phyloP scores from a whole-genome alignment of 2,329 filamentous ascomycete genomes.

The Zymoseptoria ardabiliae region DNA sequence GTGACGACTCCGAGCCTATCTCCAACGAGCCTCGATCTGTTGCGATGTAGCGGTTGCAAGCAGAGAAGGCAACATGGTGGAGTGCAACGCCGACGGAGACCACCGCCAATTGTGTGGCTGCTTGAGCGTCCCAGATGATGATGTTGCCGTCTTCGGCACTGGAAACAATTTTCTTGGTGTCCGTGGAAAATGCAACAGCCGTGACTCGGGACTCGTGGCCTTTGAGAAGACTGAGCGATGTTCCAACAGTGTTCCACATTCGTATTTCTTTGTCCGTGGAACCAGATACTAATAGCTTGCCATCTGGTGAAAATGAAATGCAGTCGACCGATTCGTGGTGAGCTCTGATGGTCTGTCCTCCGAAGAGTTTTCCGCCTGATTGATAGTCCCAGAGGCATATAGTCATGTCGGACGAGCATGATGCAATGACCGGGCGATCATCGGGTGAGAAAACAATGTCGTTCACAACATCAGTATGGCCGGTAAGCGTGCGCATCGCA shows the following conservation, averaged over 20 bases:
- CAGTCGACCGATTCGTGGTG: constrained; percentile 1
- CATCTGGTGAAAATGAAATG: constrained; percentile 10
- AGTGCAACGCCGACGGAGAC: not conserved
- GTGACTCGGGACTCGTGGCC: not conserved
- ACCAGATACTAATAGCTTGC: constrained; percentile 12
- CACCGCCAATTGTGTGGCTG: not conserved
- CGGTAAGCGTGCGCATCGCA: not conserved
- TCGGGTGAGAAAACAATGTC: constrained; percentile 5
- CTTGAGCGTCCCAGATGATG: not conserved
- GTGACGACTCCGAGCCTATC: not conserved
- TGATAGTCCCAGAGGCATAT: constrained; percentile 1
- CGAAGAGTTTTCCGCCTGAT: not conserved
- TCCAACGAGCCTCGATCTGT: not conserved
- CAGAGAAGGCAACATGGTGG: not conserved
- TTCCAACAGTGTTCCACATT: not conserved
- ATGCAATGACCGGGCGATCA: constrained; percentile 1
- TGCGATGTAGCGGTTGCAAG: not conserved
- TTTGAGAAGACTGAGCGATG: not conserved
- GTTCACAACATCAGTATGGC: not conserved
- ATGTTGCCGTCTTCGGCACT: not conserved
- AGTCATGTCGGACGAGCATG: constrained; percentile 1
- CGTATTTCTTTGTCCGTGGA: constrained; percentile 8
- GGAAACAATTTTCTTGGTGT: not conserved
- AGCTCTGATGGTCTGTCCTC: not conserved
- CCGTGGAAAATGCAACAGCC: not conserved